Evolutionary conservation across 106 monocot genomes (phyloP).

Genomic region (Cymbidium sinense): DNA sequence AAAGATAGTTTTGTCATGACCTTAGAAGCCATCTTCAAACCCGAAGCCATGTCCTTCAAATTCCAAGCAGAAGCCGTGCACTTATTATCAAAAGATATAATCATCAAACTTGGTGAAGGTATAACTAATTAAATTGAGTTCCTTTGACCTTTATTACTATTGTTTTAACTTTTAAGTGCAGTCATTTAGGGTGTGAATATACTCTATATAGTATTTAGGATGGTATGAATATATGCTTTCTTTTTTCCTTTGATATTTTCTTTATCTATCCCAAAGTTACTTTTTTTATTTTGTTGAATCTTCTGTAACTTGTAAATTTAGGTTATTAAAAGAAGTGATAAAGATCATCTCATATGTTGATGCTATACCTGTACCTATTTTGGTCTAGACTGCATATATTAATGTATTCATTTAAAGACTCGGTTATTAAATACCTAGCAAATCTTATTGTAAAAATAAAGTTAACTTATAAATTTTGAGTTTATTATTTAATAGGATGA

Average conservation of each 20-base stretch:
- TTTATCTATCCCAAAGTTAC: background rate
- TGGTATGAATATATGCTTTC: conserved; percentile 41
- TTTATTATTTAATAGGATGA: too few species aligned
- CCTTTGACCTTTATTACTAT: background rate
- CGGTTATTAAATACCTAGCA: too few species aligned
- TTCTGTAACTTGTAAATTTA: conserved; percentile 15
- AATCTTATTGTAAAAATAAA: too few species aligned
- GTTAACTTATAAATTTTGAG: too few species aligned
- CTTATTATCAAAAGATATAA: background rate
- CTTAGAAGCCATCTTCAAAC: too few species aligned
- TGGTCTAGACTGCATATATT: conserved; percentile 32
- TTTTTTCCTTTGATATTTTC: background rate
- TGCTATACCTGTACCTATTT: conserved; percentile 80
- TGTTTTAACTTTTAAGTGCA: background rate
- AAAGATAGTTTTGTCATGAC: too few species aligned
- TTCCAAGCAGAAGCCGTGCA: too few species aligned
- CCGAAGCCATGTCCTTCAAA: too few species aligned
- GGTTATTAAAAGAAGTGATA: conserved; percentile 89
- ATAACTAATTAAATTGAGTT: background rate
- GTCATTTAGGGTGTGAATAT: background rate
- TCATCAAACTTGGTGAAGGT: conserved; percentile 91
- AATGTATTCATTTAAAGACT: too few species aligned
- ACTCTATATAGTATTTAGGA: conserved; percentile 91
- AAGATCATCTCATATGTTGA: conserved; percentile 43
- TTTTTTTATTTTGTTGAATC: background rate